Evolutionary conservation across 1,284 basidiomycete genomes (phyloP), one percentile per base, ranked within the genome.

Genomic region (Ganoderma multipileum): DNA sequence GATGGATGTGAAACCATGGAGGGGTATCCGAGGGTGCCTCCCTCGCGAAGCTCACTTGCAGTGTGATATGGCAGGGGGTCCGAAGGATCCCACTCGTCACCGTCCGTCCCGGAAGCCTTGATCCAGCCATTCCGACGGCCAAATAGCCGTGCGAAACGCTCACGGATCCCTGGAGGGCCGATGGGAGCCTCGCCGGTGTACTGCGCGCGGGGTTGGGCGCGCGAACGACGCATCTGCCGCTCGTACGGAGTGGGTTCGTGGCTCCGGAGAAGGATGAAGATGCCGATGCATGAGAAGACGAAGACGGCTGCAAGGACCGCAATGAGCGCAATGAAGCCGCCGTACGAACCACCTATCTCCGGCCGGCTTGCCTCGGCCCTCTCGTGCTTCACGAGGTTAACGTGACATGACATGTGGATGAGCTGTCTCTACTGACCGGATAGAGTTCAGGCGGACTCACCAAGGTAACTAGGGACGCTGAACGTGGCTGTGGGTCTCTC

Each of bases 201-300:
- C 36, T 38, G 18, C 12, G 47, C 44, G 30, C 61, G 63, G 50
- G 18, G 61, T 9, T 75, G 76, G 18, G 75, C 63, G 36, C 73
- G 73, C 6, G 73, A 68, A 5, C 74, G 70, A 26, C 77, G 73
- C 2, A 70, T 67, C 16, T 74, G 74, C 52, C 79, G 79, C 62
- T 81, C 81, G 70, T 75, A 69, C 6, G 75, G 63, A 23, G 78
- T 76, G 26, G 77, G 78, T 55, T 77, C 75, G 68, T 78, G 72
- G 62, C 76, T 67, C 62, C 77, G 77, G 39, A 82, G 78, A 57
- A 82, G 80, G 71, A 79, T 62, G 73, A 81, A 81, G 73, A 82
- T 78, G 71, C 73, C 80, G 63, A 78, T 70, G 72, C 76, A 78
- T 54, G 76, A 75, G 61, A 76, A 20, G 69, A 82, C 59, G 72